Percentiles rank a stretch among this genome's conserved stretches.
Evolutionary conservation across 805 yeast species (phyloP).

Genomic region (Naumovozyma castellii): DNA sequence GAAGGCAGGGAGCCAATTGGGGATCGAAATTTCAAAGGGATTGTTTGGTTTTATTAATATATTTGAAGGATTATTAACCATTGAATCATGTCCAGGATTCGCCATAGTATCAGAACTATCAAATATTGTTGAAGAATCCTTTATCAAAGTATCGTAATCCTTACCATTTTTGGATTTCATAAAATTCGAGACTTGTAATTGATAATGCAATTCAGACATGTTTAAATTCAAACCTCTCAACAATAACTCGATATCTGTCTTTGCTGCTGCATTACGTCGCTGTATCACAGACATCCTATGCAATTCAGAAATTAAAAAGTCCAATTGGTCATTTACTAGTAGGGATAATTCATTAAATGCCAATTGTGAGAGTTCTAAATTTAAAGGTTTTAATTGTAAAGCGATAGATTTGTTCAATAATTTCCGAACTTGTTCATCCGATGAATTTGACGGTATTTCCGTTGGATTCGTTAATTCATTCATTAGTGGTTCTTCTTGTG

Average conservation of each 20-base stretch:
- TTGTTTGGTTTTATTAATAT: constrained; percentile 4
- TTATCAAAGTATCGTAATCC: constrained; percentile 5
- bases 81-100: constrained; percentile 2
- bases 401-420: constrained; percentile 30
- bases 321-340: constrained; percentile 30
- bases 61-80: constrained; percentile 4
- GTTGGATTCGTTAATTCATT: constrained; percentile 12
- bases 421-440: constrained; percentile 14
- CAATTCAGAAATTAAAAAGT: constrained; percentile 34
- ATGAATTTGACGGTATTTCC: constrained; percentile 14
- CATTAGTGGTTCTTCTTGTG: too few species aligned
- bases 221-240: constrained; percentile 36
- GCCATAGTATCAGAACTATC: background rate
- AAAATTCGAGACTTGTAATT: constrained; percentile 23
- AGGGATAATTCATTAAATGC: constrained; percentile 35
- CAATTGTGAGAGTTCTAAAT: constrained; percentile 22
- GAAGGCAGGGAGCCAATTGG: constrained; percentile 71
- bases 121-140: background rate
- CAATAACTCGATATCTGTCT: constrained; percentile 41
- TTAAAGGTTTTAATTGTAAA: constrained; percentile 29
- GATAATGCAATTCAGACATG: constrained; percentile 33
- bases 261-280: constrained; percentile 47
- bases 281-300: constrained; percentile 49
- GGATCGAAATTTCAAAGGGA: constrained; percentile 32
- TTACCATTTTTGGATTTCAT: constrained; percentile 9